Percentiles rank a stretch among this genome's conserved stretches.
Evolutionary conservation across 768 basidiomycete genomes (phyloP).

Genomic region (Leccinum obscurum): DNA sequence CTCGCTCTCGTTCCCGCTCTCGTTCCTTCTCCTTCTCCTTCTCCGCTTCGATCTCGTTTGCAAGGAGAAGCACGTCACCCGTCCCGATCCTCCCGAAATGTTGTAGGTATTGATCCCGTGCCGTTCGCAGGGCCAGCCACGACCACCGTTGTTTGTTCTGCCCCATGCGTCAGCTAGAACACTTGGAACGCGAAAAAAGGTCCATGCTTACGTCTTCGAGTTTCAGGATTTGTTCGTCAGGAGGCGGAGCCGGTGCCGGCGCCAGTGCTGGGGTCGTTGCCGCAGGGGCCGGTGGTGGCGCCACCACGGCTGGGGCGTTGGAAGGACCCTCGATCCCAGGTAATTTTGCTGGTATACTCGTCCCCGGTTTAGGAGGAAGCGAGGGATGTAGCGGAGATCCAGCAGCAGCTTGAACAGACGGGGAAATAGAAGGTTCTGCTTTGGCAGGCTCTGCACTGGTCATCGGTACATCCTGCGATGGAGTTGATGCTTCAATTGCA

Average conservation of each 20-base stretch:
- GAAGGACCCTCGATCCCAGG: slow-evolving; percentile 35
- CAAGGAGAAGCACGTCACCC: slow-evolving; percentile 61
- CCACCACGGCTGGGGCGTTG: slow-evolving; percentile 13
- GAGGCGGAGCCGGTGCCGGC: slow-evolving; percentile 29
- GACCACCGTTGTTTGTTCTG: slow-evolving; percentile 78
- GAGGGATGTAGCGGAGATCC: slow-evolving; percentile 63
- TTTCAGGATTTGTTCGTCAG: slow-evolving; percentile 53
- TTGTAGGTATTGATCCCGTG: slow-evolving; percentile 70
- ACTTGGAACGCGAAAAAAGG: background rate
- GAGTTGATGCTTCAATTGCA: slow-evolving; percentile 21
- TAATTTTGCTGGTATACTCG: slow-evolving; percentile 33
- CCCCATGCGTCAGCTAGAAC: slow-evolving; percentile 13
- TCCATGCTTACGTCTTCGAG: slow-evolving; percentile 56
- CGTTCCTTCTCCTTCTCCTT: slow-evolving; percentile 39
- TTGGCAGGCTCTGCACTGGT: slow-evolving; percentile 20
- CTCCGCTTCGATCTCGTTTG: slow-evolving; percentile 37
- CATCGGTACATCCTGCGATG: slow-evolving; percentile 21
- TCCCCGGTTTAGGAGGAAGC: slow-evolving; percentile 68
- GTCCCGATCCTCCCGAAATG: slow-evolving; percentile 83
- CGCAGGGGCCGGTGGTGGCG: slow-evolving; percentile 14
- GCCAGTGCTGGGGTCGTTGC: slow-evolving; percentile 18
- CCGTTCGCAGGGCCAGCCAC: slow-evolving; percentile 79
- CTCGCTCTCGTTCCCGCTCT: slow-evolving; percentile 39
- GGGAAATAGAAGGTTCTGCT: slow-evolving; percentile 13
- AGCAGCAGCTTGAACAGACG: slow-evolving; percentile 15